phyloP scores from a whole-genome alignment of 768 basidiomycete species.

The Xerocomellus intermedius region DNA sequence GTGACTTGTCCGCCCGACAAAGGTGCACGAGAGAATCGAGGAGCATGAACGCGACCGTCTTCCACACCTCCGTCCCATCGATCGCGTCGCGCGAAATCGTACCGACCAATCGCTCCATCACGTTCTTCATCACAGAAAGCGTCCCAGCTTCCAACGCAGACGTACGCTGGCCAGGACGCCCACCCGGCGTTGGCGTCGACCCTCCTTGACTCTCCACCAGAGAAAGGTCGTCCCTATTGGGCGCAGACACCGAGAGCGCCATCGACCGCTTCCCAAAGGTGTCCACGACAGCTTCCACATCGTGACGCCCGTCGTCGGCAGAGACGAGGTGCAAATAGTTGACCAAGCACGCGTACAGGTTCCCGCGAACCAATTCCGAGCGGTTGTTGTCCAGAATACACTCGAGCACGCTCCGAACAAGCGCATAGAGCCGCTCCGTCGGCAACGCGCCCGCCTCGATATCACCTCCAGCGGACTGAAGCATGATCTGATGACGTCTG shows the following conservation, averaged over 20 bases:
- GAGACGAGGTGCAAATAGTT: conserved; percentile 80
- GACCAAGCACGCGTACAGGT: conserved; percentile 88
- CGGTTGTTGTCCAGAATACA: conserved; percentile 74
- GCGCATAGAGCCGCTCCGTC: conserved; percentile 70
- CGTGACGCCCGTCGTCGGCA: conserved; percentile 15
- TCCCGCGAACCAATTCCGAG: conserved; percentile 86
- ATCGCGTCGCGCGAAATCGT: conserved; percentile 87
- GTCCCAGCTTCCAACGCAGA: conserved; percentile 60
- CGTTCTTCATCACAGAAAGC: conserved; percentile 61
- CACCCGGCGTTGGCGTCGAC: conserved; percentile 19
- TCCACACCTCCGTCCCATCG: conserved; percentile 96
- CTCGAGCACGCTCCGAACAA: conserved; percentile 73
- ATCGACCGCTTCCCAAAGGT: conserved; percentile 26
- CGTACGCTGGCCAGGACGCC: neutral
- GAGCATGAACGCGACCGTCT: conserved; percentile 90
- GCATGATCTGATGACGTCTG: conserved; percentile 62
- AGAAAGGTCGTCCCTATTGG: conserved; percentile 40
- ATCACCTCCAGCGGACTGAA: conserved; percentile 65
- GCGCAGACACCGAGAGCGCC: conserved; percentile 35
- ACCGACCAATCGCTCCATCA: conserved; percentile 69
- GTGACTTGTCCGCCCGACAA: conserved; percentile 66
- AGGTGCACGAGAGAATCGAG: conserved; percentile 79
- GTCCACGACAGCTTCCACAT: conserved; percentile 16
- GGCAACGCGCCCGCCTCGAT: conserved; percentile 69
- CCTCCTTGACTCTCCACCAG: conserved; percentile 38